Evolutionary conservation across 2,329 filamentous ascomycete genomes (phyloP), one percentile per base, ranked within the genome.

Genomic region (Colletotrichum sp.): DNA sequence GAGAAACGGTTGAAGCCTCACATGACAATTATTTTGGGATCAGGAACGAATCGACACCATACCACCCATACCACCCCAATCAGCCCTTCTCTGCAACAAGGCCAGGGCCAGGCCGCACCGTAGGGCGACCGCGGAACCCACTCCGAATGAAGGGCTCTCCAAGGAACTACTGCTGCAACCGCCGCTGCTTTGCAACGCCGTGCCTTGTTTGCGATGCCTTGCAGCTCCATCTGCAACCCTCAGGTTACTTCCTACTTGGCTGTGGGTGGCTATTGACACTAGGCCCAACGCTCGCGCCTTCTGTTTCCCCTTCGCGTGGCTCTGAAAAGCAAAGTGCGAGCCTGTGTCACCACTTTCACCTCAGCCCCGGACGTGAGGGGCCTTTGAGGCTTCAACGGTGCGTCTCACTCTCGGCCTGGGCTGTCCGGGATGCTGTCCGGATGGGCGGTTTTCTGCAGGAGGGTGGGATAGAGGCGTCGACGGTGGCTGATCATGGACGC

Each of bases 321-420:
- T 32, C 24, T 63, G 32, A 30, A 57, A 64, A 73, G 10, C 48
- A 39, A 64, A 64, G 28, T 21, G 43, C 15, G 13, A 59, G 64
- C 21, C 32, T 39, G 28, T 32, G 26, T 36, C 28, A 59, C 64
- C 32, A 32, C 57, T 12, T 24, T 28, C 32, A 52, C 30, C 28
- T 63, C 34, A 36, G 57, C 61, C 72, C 60, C 61, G 30, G 32
- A 59, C 59, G n/a, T 57, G 57, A 63, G 64, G 36, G 48, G 28
- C 34, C 52, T 21, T 52, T 24, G 64, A 68, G 73, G 57, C 73
- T 72, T 43, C 69, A 68, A 68, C 71, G 70, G 73, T 60, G 73
- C 73, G 69, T 75, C 73, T 75, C 73, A 65, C 43, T 60, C 70
- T 34, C 43, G 70, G 43, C 30, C 57, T 68, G 32, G 70, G 64